phyloP scores from a whole-genome alignment of 352 stramenopile species.

The Phytophthora lateralis region DNA sequence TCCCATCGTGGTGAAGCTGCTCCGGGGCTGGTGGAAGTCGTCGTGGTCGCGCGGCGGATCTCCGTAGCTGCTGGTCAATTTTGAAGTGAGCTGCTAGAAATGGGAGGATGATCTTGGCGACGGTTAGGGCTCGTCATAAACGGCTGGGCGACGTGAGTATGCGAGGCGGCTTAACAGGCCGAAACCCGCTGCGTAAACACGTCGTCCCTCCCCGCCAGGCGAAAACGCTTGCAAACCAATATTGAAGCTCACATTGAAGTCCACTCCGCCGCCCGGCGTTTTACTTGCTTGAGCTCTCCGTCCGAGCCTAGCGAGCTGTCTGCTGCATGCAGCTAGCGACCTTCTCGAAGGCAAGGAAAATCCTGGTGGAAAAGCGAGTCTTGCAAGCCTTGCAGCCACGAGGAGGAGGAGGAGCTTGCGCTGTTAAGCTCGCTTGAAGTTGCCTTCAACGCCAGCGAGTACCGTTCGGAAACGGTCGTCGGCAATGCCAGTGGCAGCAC shows the following conservation, averaged over 20 bases:
- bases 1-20: constrained; percentile 15
- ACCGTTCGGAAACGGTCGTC: constrained; percentile 19
- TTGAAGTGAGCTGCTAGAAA: constrained; percentile 19
- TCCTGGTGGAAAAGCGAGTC: not conserved
- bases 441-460: constrained; percentile 11
- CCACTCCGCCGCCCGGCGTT: not conserved
- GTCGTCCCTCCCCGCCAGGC: constrained; percentile 17
- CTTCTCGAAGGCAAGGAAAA: not conserved
- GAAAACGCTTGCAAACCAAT: not conserved
- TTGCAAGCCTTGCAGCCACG: not conserved
- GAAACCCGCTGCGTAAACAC: not conserved
- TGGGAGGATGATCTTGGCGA: constrained; percentile 5
- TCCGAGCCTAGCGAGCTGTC: not conserved
- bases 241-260: not conserved
- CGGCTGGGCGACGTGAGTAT: constrained; percentile 23
- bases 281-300: not conserved
- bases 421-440: constrained; percentile 1
- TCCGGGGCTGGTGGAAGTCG: constrained; percentile 17
- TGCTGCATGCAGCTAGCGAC: not conserved
- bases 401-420: not conserved
- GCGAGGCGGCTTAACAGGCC: not conserved
- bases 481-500: not conserved
- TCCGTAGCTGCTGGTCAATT: constrained; percentile 23
- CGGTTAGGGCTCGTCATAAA: constrained; percentile 19
- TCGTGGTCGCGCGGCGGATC: constrained; percentile 8